Evolutionary conservation across 768 basidiomycete species (phyloP), one percentile per base, ranked within the genome.

Genomic region (Lepiota venenata): DNA sequence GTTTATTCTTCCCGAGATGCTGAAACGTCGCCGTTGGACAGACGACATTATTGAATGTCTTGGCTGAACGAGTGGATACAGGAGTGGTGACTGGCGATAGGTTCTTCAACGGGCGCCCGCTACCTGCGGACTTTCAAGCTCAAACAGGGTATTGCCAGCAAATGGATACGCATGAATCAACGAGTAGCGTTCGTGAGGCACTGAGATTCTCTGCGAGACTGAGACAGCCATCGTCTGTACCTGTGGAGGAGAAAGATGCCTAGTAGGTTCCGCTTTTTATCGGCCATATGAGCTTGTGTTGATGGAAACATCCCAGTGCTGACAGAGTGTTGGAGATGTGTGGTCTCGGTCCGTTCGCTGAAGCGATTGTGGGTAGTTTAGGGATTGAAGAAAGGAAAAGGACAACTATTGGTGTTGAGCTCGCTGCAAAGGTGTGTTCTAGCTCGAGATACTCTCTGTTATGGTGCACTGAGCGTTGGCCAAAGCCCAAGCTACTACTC

Each of bases 71-170:
- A 2, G 66, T 70, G 1, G 67, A 66, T 42, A 71, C 69, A 8
- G 83, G 83, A 5, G 72, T 82, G 7, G 67, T 84, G 7, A 64
- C 60, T 3, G 83, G 83, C 1, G 76, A 81, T 52, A 71, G 72
- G 56, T 72, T 81, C 63, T 76, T 88, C 63, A 78, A 87, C 62
- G 76, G 82, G 0, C 79, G 76, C 47, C 52, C 68, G 0, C 70
- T 79, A 20, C 84, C 83, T 9, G 61, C 66, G 0, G 80, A 87
- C 58, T 88, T 85, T 60, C 77, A 79, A 59, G 73, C 86, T 55
- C 85, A 87, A 72, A 87, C 83, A 57, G 91, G 90, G 0, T 95
- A 93, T 62, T 89, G 87, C 55, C 91, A 95, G 63, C 93, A 96
- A 64, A 81, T 82, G 75, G 91, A 92, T 60, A 87, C 84, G 0